A percentile compares a stretch with the other conserved stretches of the same genome.
phyloP scores from a whole-genome alignment of 2,329 filamentous ascomycete species.

The Claviceps sp. region DNA sequence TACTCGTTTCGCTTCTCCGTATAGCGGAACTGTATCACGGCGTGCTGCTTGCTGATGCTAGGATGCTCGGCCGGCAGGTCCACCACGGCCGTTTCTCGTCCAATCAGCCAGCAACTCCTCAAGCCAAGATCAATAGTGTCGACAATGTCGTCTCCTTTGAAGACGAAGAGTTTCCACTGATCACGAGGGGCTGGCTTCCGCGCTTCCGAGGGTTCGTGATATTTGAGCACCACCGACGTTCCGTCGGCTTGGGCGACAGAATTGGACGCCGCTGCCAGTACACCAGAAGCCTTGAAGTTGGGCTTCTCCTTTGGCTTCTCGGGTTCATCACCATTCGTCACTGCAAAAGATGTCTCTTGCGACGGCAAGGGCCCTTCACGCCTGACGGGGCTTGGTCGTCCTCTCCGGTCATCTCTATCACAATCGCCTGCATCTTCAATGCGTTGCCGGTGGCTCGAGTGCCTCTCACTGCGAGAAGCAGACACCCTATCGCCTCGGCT shows the following conservation, averaged over 20 bases:
- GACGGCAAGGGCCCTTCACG: constrained; percentile 41
- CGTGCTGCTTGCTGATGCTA: constrained; percentile 90
- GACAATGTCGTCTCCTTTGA: constrained; percentile 69
- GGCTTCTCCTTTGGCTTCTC: constrained; percentile 67
- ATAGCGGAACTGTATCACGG: constrained; percentile 84
- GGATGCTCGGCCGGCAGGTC: constrained; percentile 81
- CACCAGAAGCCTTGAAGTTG: constrained; percentile 70
- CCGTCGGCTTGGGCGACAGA: constrained; percentile 57
- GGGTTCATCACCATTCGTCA: constrained; percentile 32
- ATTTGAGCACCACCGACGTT: constrained; percentile 72
- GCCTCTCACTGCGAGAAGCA: constrained; percentile 20
- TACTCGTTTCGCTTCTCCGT: constrained; percentile 74
- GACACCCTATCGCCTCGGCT: constrained; percentile 11
- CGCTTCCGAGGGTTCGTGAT: constrained; percentile 87
- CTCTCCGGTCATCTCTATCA: constrained; percentile 8
- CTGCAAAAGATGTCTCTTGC: constrained; percentile 45
- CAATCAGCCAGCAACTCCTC: constrained; percentile 83
- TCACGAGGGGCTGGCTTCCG: constrained; percentile 71
- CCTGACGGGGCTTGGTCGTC: constrained; percentile 12
- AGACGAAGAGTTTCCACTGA: constrained; percentile 82
- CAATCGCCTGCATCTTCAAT: constrained; percentile 9
- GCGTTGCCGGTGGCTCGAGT: constrained; percentile 13
- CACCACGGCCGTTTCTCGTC: constrained; percentile 65
- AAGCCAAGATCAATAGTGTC: constrained; percentile 66
- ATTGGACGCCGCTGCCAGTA: constrained; percentile 81